phyloP scores from a whole-genome alignment of 2,329 filamentous ascomycete species.

The Sporothrix inflata region DNA sequence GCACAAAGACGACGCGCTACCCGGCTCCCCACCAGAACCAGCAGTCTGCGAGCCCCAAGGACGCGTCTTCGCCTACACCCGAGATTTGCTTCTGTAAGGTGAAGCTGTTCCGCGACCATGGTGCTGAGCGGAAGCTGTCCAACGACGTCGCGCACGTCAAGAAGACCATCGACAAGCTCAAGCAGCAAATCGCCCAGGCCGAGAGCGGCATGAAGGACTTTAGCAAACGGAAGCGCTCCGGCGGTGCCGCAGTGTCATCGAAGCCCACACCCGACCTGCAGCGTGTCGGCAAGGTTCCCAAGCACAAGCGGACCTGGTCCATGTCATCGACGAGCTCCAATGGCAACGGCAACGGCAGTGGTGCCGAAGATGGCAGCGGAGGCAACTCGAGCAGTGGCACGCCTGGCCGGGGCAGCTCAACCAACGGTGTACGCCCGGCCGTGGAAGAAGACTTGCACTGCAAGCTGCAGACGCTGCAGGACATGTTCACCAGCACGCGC shows the following conservation, averaged over 20 bases:
- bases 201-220: constrained; percentile 70
- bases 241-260: constrained; percentile 41
- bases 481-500: constrained; percentile 86
- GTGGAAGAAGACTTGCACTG: constrained; percentile 76
- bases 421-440: constrained; percentile 47
- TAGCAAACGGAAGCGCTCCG: constrained; percentile 64
- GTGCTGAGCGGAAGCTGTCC: constrained; percentile 89
- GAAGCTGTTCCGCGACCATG: constrained; percentile 94
- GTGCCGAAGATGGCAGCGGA: constrained; percentile 15
- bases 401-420: background rate
- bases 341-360: constrained; percentile 44
- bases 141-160: constrained; percentile 95
- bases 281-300: constrained; percentile 78
- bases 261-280: constrained; percentile 45
- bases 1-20: constrained; percentile 72
- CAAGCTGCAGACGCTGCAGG: constrained; percentile 77
- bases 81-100: constrained; percentile 96
- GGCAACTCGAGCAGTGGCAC: constrained; percentile 20
- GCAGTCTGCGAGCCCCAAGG: constrained; percentile 50
- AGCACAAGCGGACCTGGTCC: constrained; percentile 94
- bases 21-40: constrained; percentile 18
- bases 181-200: constrained; percentile 85
- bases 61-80: constrained; percentile 40
- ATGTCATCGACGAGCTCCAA: constrained; percentile 78
- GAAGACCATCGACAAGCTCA: constrained; percentile 94